These are phyloP conservation scores for Fusarium sp. DNA, from an alignment of 2,329 filamentous ascomycete genomes.

Conservation along the genomic window DNA sequence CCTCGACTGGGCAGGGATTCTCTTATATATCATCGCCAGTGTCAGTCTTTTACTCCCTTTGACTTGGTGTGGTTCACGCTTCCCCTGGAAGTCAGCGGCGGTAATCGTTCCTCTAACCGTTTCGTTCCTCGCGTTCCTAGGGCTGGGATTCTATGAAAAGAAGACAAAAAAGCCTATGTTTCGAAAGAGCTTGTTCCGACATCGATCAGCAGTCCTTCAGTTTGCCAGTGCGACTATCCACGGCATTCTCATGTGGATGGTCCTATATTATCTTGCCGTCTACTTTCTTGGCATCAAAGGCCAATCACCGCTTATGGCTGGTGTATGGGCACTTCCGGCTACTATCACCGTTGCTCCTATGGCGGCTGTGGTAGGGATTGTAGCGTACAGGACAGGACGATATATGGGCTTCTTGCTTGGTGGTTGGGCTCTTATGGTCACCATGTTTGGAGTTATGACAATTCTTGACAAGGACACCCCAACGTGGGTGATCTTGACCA, in stretches of 20 bases:
- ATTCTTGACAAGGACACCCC: slow-evolving; percentile 59
- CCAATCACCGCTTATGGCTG: slow-evolving; percentile 36
- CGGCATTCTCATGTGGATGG: slow-evolving; percentile 43
- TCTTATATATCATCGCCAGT: slow-evolving; percentile 59
- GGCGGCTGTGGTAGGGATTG: slow-evolving; percentile 63
- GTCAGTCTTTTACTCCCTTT: slow-evolving; percentile 28
- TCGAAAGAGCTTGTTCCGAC: slow-evolving; percentile 32
- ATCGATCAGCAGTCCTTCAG: slow-evolving; percentile 32
- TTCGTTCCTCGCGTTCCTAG: slow-evolving; percentile 58
- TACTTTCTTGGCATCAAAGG: slow-evolving; percentile 41
- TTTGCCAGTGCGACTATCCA: slow-evolving; percentile 37
- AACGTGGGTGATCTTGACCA: slow-evolving; percentile 65
- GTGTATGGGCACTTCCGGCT: slow-evolving; percentile 65
- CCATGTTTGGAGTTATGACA: slow-evolving; percentile 66
- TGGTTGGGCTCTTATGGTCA: slow-evolving; percentile 69
- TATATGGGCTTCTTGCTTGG: slow-evolving; percentile 70
- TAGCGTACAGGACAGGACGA: slow-evolving; percentile 63
- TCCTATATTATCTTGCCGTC: slow-evolving; percentile 43
- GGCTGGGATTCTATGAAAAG: slow-evolving; percentile 35
- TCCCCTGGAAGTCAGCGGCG: slow-evolving; percentile 35
- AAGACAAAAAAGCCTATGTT: slow-evolving; percentile 37
- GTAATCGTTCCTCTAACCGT: slow-evolving; percentile 68
- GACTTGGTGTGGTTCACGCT: slow-evolving; percentile 31
- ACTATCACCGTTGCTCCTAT: slow-evolving; percentile 72
- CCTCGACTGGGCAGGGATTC: slow-evolving; percentile 71